phyloP scores from a whole-genome alignment of 345 rosid genomes.

The Raphanus sativus region DNA sequence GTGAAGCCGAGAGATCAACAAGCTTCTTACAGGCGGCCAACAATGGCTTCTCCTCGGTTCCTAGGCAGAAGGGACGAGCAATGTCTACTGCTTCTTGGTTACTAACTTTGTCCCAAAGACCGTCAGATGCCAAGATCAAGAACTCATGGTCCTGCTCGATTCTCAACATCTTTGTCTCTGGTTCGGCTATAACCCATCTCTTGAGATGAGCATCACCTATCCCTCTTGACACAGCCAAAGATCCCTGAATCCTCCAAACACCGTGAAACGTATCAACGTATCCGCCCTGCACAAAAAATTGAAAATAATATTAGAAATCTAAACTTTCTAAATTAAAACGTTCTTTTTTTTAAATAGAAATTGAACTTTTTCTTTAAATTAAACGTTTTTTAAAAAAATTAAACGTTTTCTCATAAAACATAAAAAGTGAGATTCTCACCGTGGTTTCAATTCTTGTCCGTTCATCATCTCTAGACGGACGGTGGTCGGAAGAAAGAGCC shows the following conservation, averaged over 20 bases:
- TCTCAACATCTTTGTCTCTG: slow-evolving; percentile 56
- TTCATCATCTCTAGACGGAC: slow-evolving; percentile 85
- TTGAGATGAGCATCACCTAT: slow-evolving; percentile 78
- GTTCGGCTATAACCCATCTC: slow-evolving; percentile 82
- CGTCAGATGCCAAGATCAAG: slow-evolving; percentile 84
- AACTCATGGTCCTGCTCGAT: slow-evolving; percentile 67
- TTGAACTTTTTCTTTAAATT: not conserved
- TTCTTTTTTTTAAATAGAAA: not conserved
- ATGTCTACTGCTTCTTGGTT: slow-evolving; percentile 87
- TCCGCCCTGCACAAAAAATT: slow-evolving; percentile 57
- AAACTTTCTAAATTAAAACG: not conserved
- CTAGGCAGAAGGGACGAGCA: slow-evolving; percentile 53
- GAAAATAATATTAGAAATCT: not conserved
- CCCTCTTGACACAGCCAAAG: slow-evolving; percentile 81
- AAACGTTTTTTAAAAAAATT: not conserved
- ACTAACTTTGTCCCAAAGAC: slow-evolving; percentile 85
- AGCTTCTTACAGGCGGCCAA: slow-evolving; percentile 67
- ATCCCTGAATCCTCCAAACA: slow-evolving; percentile 83
- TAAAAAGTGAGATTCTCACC: slow-evolving; percentile 43
- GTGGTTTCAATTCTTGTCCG: slow-evolving; percentile 57
- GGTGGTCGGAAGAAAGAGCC: slow-evolving; percentile 83
- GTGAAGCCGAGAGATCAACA: slow-evolving; percentile 54
- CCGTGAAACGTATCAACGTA: slow-evolving; percentile 69
- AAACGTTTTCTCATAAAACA: not conserved
- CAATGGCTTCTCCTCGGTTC: slow-evolving; percentile 42